Evolutionary conservation across 805 yeast species (phyloP), one percentile per base, ranked within the genome.

Genomic region (Metschnikowia orientalis): DNA sequence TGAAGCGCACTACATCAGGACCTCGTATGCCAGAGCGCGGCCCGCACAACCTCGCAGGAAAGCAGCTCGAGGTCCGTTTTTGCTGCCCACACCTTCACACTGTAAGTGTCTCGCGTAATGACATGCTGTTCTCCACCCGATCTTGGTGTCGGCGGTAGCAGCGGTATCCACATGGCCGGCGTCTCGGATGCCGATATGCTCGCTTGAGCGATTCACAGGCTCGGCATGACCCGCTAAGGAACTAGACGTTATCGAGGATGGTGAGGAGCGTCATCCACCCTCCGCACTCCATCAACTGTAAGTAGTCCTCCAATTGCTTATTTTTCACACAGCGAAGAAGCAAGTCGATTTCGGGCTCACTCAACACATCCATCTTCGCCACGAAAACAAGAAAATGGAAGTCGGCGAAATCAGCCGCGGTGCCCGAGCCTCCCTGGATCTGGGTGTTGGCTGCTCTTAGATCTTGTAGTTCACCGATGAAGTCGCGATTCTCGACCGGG

Each of bases 181-280:
- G n/a, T n/a, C n/a, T n/a, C n/a, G n/a, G n/a, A n/a, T n/a, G n/a
- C n/a, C n/a, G n/a, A n/a, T n/a, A n/a, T n/a, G n/a, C n/a, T n/a
- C n/a, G n/a, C n/a, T n/a, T n/a, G n/a, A n/a, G n/a, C n/a, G n/a
- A n/a, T n/a, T n/a, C n/a, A n/a, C n/a, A n/a, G n/a, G n/a, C n/a
- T n/a, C n/a, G n/a, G n/a, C n/a, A n/a, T n/a, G n/a, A n/a, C n/a
- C n/a, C n/a, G n/a, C n/a, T n/a, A n/a, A n/a, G n/a, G n/a, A n/a
- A 9, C 21, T 29, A 29, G 6, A 29, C 32, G 20, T 63, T 68
- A 35, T 65, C 69, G 30, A 65, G 39, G 16, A 66, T 63, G 23
- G 88, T 74, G 20, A 78, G 54, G 38, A 87, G 60, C 1, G 95
- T 83, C 67, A 79, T 82, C 95, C 95, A 87, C 1, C 92, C 92